Base-by-base conservation (phyloP, 1,284 basidiomycete species). In the Ceratobasidium sp. region DNA sequence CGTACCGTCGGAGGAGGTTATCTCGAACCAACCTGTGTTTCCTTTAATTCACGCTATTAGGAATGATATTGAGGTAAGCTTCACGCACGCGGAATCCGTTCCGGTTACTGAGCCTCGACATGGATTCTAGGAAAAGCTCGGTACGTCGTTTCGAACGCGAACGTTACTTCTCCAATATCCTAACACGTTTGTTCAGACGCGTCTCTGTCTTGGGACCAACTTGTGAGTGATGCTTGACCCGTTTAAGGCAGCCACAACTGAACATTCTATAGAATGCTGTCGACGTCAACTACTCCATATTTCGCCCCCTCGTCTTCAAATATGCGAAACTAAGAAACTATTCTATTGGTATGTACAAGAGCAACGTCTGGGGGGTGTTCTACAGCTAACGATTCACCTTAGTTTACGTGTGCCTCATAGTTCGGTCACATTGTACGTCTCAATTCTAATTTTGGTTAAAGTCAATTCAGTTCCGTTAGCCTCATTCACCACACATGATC, bases 211-310 rank as follows among this genome's bases (percentile, higher is more conserved):
- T 96, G 94, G 94, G 93, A 95, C 88, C 90, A 78, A 83, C 91
- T 89, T 69, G 75, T 79, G 93, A 94, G 89, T 90, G 76, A 82
- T 24, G 19, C 90, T 89, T 72, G 72, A 45, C 74, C 47, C 59
- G 45, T 74, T 53, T 45, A 54, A n/a, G 14, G 36, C 9, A 24
- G 19, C 11, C 73, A 48, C 76, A 93, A 91, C 17, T 92, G 94
- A 80, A 85, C 95, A 69, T 91, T 90, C 17, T 45, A n/a, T 60
- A 78, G 77, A 76, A 66, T 29, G 91, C 93, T 0, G 90, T 94
- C 1, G 93, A 95, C 78, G 88, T 97, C 83, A 93, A 94, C 80
- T 95, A 95, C 79, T 87, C 92, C 6, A 85, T 96, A 67, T 89
- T 96, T 33, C 88, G 94, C 9, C 95, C 95, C 0, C 83, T 96